Base-by-base conservation (phyloP, 805 yeast genomes). In the Schwanniomyces polymorphus region DNA sequence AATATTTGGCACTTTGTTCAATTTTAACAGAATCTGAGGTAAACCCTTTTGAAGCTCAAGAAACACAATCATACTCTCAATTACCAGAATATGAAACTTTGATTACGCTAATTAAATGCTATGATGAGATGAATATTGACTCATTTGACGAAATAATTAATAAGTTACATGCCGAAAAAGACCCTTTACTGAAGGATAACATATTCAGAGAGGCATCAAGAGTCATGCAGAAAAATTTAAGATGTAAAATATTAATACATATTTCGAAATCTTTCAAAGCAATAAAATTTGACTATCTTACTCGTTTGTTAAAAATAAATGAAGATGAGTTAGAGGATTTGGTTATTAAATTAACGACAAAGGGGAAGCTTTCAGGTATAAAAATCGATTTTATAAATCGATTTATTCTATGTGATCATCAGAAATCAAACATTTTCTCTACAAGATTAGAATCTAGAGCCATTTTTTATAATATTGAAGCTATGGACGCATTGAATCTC, bases 11-110 rank as follows among this genome's bases (percentile, higher is more conserved):
- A 2, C 58, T 88, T 17, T 78, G 85, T 23, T 79, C 86, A 5
- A 65, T 86, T 42, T 67, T 88, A 38, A 74, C 82, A n/a, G 84
- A 83, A 45, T 81, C 77, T 38, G 84, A 80, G 51, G 79, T 86
- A 45, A 82, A 84, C 56, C 88, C 89, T 1, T 85, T 86, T 55
- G 86, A 84, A 51, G 80, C 88, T 0, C 87, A 82, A 57, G 92
- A 86, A 61, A 83, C 88, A 1, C 77, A 76, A 55, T 79, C 83
- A 6, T 82, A 79, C 58, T 51, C 60, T 11, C 62, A 57, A 46
- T 55, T 60, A 26, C 59, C 56, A 7, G 73, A 68, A 44, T 69
- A 58, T 41, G 43, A 57, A 27, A 58, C 60, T 37, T 57, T 73
- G 31, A 53, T 68, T 3, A 35, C 41, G 7, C 50, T 72, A 29